phyloP scores from a whole-genome alignment of 2,329 filamentous ascomycete species.

The Aquanectria penicillioides region DNA sequence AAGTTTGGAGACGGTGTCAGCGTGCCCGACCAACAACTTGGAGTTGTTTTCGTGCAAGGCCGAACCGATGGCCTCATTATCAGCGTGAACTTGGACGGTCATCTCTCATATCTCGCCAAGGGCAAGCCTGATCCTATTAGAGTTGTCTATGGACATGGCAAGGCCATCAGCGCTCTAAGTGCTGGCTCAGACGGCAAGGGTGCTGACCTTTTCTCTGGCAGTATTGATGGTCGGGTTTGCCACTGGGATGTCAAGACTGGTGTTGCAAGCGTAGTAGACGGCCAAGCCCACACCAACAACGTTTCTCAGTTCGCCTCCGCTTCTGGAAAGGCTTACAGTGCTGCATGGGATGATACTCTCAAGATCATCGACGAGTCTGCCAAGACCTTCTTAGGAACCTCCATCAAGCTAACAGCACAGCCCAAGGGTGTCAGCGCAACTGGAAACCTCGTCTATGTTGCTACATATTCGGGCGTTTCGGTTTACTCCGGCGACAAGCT shows the following conservation, averaged over 20 bases:
- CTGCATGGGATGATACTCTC: constrained; percentile 94
- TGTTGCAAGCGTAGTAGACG: constrained; percentile 76
- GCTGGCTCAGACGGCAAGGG: constrained; percentile 58
- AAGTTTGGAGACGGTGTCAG: constrained; percentile 81
- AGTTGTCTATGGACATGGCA: constrained; percentile 88
- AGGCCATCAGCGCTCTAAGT: constrained; percentile 82
- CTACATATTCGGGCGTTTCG: constrained; percentile 61
- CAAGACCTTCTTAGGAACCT: constrained; percentile 77
- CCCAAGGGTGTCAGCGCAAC: constrained; percentile 77
- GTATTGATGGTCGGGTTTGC: constrained; percentile 88
- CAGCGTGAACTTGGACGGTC: constrained; percentile 86
- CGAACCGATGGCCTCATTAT: constrained; percentile 89
- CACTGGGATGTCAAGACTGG: constrained; percentile 83
- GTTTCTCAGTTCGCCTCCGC: constrained; percentile 77
- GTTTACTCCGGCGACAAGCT: constrained; percentile 70
- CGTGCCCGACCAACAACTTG: constrained; percentile 89
- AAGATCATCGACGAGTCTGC: constrained; percentile 79
- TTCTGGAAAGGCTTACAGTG: constrained; percentile 77
- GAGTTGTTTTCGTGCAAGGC: constrained; percentile 87
- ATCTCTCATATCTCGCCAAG: constrained; percentile 87
- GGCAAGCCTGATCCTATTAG: constrained; percentile 75
- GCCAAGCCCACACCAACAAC: constrained; percentile 86
- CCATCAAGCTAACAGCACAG: constrained; percentile 77
- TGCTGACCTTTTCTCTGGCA: constrained; percentile 84
- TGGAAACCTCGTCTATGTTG: constrained; percentile 64